phyloP scores from a whole-genome alignment of 2,329 filamentous ascomycete genomes.

The Ceratocystis colombiana region DNA sequence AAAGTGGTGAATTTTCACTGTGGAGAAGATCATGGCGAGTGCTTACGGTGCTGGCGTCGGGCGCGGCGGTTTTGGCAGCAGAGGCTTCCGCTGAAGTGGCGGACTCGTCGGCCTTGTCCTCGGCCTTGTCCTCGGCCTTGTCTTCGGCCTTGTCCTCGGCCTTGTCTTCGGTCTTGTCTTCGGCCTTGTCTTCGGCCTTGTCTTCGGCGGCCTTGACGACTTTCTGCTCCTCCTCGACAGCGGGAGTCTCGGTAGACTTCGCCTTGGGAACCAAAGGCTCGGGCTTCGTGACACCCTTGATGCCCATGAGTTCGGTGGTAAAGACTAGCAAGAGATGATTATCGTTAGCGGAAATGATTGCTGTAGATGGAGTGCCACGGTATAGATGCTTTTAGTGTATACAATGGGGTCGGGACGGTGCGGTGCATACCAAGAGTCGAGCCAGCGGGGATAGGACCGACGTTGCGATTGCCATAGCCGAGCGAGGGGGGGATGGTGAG shows the following conservation, averaged over 20 bases:
- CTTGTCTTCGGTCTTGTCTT: constrained; percentile 20
- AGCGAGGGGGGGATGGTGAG: constrained; percentile 80
- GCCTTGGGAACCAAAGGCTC: constrained; percentile 36
- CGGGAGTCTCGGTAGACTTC: constrained; percentile 32
- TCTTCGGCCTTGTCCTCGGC: constrained; percentile 22
- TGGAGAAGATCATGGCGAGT: constrained; percentile 13
- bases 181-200: constrained; percentile 30
- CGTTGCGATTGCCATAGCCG: constrained; percentile 65
- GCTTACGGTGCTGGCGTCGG: constrained; percentile 20
- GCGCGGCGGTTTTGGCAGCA: constrained; percentile 6
- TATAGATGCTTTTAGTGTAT: neutral
- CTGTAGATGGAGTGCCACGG: neutral
- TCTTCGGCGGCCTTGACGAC: constrained; percentile 34
- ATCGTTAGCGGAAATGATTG: neutral
- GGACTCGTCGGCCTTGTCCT: constrained; percentile 21
- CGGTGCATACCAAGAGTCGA: constrained; percentile 58
- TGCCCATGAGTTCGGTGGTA: constrained; percentile 80
- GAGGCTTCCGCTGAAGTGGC: constrained; percentile 14
- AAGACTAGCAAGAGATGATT: constrained; percentile 50
- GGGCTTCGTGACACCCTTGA: constrained; percentile 57
- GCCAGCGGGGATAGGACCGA: constrained; percentile 74
- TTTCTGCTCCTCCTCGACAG: constrained; percentile 29
- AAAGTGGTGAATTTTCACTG: constrained; percentile 14
- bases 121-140: constrained; percentile 27
- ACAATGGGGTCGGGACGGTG: neutral